A percentile compares a stretch with the other conserved stretches of the same genome.
Conservation (phyloP, 2,329 filamentous ascomycete genomes). For the Ploettnerulaceae sp. region DNA sequence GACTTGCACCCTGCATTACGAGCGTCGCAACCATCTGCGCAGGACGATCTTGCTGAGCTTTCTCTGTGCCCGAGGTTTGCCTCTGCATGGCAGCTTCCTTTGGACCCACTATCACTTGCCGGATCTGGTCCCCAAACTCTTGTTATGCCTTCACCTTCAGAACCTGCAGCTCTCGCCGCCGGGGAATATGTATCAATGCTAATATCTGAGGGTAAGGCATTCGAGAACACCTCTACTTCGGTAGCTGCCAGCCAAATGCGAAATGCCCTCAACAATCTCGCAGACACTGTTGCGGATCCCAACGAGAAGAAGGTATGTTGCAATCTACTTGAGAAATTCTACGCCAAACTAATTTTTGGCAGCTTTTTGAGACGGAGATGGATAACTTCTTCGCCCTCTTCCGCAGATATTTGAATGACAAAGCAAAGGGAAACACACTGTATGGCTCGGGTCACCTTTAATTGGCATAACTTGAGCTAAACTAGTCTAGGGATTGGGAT, state of each 20-base stretch:
- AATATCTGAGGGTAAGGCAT: conserved; percentile 62
- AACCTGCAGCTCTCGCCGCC: background rate
- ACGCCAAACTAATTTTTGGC: conserved; percentile 20
- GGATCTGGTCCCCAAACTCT: no score
- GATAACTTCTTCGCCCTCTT: conserved; percentile 99
- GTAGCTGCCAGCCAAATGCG: conserved; percentile 99
- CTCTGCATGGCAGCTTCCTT: no score
- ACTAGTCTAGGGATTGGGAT: conserved; percentile 73
- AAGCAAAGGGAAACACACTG: conserved; percentile 93
- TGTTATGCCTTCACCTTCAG: background rate
- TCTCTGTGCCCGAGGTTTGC: no score
- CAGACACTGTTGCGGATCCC: conserved; percentile 82
- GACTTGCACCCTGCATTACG: conserved; percentile 7
- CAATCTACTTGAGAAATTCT: background rate
- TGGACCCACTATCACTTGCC: no score
- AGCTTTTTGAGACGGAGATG: conserved; percentile 98
- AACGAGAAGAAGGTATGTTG: conserved; percentile 71
- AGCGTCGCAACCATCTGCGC: background rate
- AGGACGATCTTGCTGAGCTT: background rate
- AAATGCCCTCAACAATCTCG: conserved; percentile 88
- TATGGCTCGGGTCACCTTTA: conserved; percentile 38
- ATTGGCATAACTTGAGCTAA: conserved; percentile 19
- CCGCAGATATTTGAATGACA: conserved; percentile 96
- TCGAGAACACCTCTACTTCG: conserved; percentile 98
- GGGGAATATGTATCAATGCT: conserved; percentile 30